Conservation (phyloP, 257 asterid genomes). For the Nicotiana paniculata region DNA sequence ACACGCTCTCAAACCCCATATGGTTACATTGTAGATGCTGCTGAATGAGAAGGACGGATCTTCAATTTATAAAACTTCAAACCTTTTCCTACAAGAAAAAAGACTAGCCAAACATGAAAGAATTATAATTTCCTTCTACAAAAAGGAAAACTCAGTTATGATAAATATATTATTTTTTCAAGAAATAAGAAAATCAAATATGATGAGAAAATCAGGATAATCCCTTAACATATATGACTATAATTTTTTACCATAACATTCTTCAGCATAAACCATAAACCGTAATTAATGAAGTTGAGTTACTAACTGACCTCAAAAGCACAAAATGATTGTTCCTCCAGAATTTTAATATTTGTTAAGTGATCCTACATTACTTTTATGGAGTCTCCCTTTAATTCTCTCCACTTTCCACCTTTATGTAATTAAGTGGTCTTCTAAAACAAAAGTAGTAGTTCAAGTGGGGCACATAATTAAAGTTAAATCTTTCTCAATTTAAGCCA, state of each 20-base stretch:
- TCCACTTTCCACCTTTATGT: background rate
- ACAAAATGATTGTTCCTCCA: background rate
- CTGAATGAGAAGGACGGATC: too few species aligned
- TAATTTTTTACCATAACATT: background rate
- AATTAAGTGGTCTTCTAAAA: background rate
- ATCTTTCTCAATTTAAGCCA: background rate
- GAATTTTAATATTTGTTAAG: background rate
- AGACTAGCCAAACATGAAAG: too few species aligned
- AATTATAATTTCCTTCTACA: too few species aligned
- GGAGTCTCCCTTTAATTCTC: background rate
- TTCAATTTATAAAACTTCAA: too few species aligned
- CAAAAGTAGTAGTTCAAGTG: background rate
- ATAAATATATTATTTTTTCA: too few species aligned
- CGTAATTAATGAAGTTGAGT: background rate
- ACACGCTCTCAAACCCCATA: too few species aligned
- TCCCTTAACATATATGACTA: too few species aligned
- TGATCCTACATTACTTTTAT: background rate
- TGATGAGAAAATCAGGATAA: too few species aligned
- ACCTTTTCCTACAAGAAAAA: too few species aligned
- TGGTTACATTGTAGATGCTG: too few species aligned
- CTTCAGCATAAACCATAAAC: background rate
- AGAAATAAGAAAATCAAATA: too few species aligned
- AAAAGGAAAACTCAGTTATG: too few species aligned
- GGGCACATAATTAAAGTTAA: background rate
- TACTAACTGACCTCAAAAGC: background rate